Evolutionary conservation across 2,329 filamentous ascomycete genomes (phyloP).

Genomic region (Stachybotrys echinatus): DNA sequence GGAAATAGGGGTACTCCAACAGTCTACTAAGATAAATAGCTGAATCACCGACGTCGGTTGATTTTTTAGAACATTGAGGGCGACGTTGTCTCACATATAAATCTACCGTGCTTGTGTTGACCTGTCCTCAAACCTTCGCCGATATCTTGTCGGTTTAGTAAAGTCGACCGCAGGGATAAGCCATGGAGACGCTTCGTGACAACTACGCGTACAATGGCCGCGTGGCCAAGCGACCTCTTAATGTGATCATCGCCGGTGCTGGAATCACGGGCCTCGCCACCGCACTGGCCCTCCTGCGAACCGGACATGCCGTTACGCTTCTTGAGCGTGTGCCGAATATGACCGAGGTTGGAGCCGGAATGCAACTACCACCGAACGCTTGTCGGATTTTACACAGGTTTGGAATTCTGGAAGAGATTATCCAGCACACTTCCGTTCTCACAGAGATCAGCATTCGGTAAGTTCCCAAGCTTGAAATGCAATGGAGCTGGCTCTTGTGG

Average conservation of each 20-base stretch:
- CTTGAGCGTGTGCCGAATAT: constrained; percentile 18
- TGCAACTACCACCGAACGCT: constrained; percentile 81
- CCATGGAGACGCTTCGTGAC: neutral
- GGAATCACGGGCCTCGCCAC: constrained; percentile 36
- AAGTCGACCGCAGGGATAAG: no score
- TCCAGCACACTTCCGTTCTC: constrained; percentile 24
- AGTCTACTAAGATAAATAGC: no score
- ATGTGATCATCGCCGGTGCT: constrained; percentile 12
- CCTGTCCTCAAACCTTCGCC: no score
- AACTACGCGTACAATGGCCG: neutral
- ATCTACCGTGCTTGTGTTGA: no score
- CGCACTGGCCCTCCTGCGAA: constrained; percentile 28
- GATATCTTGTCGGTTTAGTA: no score
- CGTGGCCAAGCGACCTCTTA: neutral
- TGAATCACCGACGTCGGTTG: no score
- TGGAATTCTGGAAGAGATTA: constrained; percentile 71
- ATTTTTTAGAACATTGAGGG: no score
- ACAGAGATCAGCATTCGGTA: constrained; percentile 23
- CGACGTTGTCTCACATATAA: no score
- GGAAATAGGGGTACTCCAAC: no score
- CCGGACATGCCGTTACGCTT: constrained; percentile 17
- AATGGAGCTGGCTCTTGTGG: no score
- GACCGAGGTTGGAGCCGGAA: constrained; percentile 65
- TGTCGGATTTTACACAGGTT: constrained; percentile 67
- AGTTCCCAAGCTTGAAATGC: no score